Base-by-base conservation (phyloP, 257 asterid species). In the Verbascum thapsus region DNA sequence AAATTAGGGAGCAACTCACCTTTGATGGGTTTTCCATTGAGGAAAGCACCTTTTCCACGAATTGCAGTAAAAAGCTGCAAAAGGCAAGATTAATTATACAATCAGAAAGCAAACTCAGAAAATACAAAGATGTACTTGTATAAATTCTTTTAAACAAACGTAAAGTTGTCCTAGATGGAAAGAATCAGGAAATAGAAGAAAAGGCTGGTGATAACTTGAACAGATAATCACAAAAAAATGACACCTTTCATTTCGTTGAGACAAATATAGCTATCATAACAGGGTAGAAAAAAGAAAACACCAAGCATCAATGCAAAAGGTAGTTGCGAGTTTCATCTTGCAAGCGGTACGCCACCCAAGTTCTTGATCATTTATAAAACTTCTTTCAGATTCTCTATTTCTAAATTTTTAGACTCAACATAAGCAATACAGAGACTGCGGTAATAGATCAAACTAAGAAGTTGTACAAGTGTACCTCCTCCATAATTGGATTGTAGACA, bases 401-500 rank as follows among this genome's bases (percentile, higher is more conserved):
- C 54, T 11, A 35, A 12, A 61, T 11, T 50, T 19, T 12, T 8
- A 3, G 34, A 54, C 19, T 38, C 23, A 8, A 34, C 20, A 48
- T 23, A 37, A 37, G 26, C 65, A 41, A 58, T 45, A 17, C 12
- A 51, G 20, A 26, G 57, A 44, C 39, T 59, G 53, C 63, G 34
- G 37, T 8, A 19, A 5, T 1, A 53, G 37, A 32, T 11, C 30
- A 30, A 17, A 40, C 45, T 39, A 6, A 49, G 35, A 23, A 54
- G 57, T 13, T 30, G 19, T 41, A 57, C 12, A 32, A 8, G 26
- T 72, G 73, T 76, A 90, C 97, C 97, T 90, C 97, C 9, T 85
- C 79, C 80, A 87, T 77, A 51, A 87, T 80, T 8, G 97, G 97
- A 61, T 90, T 90, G 79, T 85, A 90, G 57, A 90, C 86, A 26